Conservation (phyloP, 768 basidiomycete species). For the Lactarius psammicola region DNA sequence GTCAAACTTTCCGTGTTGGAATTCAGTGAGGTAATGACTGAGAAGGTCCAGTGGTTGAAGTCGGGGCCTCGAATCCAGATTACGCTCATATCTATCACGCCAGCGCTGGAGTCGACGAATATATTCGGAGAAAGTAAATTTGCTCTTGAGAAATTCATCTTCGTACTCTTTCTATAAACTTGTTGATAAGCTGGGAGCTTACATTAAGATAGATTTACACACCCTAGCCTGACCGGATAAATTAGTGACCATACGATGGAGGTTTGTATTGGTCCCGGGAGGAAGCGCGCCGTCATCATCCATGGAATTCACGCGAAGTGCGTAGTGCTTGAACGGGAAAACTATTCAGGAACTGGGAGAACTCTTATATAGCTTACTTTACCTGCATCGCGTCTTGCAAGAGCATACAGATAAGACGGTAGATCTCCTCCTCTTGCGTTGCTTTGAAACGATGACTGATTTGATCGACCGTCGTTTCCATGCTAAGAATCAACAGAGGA, state of each 20-base stretch:
- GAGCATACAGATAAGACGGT: constrained; percentile 84
- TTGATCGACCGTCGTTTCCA: constrained; percentile 98
- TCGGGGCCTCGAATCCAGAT: constrained; percentile 79
- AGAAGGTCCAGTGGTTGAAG: constrained; percentile 81
- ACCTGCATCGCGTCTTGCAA: constrained; percentile 87
- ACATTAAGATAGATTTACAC: constrained; percentile 29
- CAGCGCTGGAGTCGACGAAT: constrained; percentile 87
- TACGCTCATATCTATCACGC: constrained; percentile 86
- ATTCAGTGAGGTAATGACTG: constrained; percentile 94
- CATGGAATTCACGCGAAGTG: constrained; percentile 57
- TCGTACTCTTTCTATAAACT: constrained; percentile 76
- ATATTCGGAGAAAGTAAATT: constrained; percentile 82
- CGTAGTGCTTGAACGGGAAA: constrained; percentile 53
- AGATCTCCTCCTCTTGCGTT: constrained; percentile 88
- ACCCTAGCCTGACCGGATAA: constrained; percentile 60
- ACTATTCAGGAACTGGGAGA: not conserved
- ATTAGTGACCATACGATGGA: constrained; percentile 60
- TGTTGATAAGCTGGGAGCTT: constrained; percentile 9
- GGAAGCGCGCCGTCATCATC: constrained; percentile 69
- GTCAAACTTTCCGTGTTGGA: constrained; percentile 96
- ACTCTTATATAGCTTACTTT: constrained; percentile 9
- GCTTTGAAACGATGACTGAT: constrained; percentile 88
- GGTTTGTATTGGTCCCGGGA: constrained; percentile 51
- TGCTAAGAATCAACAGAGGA: constrained; percentile 88
- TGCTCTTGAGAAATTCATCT: constrained; percentile 80